Conservation (phyloP, 371 early-diverging fungal species). For the Mucor sp. region DNA sequence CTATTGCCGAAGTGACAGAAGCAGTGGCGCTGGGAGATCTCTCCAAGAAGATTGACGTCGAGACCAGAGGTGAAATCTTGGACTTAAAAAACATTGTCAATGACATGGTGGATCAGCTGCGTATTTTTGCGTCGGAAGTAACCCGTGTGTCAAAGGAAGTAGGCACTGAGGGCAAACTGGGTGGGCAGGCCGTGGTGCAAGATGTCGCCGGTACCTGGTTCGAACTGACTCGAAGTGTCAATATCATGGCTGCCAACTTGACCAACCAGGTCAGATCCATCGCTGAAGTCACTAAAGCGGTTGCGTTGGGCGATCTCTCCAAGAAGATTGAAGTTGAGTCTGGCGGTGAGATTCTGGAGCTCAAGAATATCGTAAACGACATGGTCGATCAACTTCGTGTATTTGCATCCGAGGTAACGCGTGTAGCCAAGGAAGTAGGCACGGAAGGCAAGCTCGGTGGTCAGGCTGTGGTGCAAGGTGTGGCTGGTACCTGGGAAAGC, state of each 20-base stretch:
- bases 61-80: constrained; percentile 39
- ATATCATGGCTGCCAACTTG: constrained; percentile 60
- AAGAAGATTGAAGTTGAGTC: constrained; percentile 37
- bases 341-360: constrained; percentile 39
- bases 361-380: constrained; percentile 39
- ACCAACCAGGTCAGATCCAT: constrained; percentile 61
- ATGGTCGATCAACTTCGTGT: constrained; percentile 52
- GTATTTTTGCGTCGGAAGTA: constrained; percentile 44
- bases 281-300: constrained; percentile 60
- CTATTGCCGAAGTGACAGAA: constrained; percentile 59
- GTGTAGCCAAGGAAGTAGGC: constrained; percentile 50
- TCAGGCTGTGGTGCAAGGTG: constrained; percentile 50
- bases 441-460: constrained; percentile 56
- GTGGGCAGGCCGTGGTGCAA: constrained; percentile 51
- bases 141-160: constrained; percentile 46
- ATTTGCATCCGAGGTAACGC: constrained; percentile 47
- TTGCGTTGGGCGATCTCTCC: constrained; percentile 55
- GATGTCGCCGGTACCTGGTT: constrained; percentile 66
- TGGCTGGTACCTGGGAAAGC: constrained; percentile 65
- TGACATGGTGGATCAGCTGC: constrained; percentile 51
- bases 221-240: constrained; percentile 63
- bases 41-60: constrained; percentile 38
- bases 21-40: constrained; percentile 62
- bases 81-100: constrained; percentile 41
- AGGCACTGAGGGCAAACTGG: constrained; percentile 55